Evolutionary conservation across 129 eudicot genomes (phyloP), one percentile per base, ranked within the genome.

Genomic region (Pseudognaphalium luteoalbum): DNA sequence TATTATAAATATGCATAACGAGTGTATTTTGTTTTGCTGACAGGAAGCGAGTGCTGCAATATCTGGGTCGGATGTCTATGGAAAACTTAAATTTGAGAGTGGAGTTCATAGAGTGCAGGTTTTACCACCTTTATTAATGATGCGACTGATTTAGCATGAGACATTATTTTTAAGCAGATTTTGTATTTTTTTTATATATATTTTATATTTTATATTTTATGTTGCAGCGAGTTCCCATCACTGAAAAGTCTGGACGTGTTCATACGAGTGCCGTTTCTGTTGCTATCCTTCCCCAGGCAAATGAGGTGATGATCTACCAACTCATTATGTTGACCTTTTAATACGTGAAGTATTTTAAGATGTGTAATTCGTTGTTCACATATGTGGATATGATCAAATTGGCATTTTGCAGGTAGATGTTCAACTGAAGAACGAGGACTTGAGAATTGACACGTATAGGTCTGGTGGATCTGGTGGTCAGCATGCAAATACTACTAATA

Each of bases 41-140:
- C 85, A 95, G 99, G 99, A 95, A 88, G 99, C 97, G 73, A 87
- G 88, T 83, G 97, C 97, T 34, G 87, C 96, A 78, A 88, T 95
- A 76, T 87, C 96, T 51, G 99, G 99, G 66, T 86, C 92, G 58
- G 90, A 87, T 83, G 96, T 88, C 29, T 95, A 89, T 76, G 98
- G 98, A 76, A 95, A 86, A 83, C 85, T 95, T 30, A 95, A 95
- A 88, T 95, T 95, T 76, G 99, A 95, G 90, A 95, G 98, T 81
- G 98, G 96, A 76, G 91, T 91, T 74, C 99, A 95, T 76, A 80
- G 99, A 87, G 99, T 95, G 80, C 99, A 95, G 99, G 97, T 91
- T 80, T 41, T 67, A 4, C 42, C 66, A 2, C 59, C 7, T 29
- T 12, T 42, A 3, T 56, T 41, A 28, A 42, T 17, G 8, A 67